phyloP scores from a whole-genome alignment of 1,284 basidiomycete genomes.

The Boletus calvinii region DNA sequence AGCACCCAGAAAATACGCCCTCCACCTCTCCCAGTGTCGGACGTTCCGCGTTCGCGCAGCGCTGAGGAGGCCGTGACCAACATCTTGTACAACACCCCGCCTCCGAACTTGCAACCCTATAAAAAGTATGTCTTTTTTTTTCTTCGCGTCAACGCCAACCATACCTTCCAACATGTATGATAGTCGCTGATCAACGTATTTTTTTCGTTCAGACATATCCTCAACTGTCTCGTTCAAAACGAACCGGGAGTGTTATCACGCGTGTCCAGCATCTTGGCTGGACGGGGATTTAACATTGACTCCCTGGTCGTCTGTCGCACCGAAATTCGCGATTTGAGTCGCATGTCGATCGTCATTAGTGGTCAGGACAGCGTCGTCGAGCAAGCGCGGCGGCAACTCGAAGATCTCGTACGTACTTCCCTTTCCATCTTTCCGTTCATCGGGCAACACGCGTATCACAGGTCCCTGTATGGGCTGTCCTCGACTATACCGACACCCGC shows the following conservation, averaged over 20 bases:
- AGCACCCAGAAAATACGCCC: slow-evolving; percentile 66
- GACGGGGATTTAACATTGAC: slow-evolving; percentile 98
- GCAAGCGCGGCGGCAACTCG: slow-evolving; percentile 90
- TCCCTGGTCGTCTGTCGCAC: slow-evolving; percentile 97
- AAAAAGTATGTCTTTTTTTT: slow-evolving; percentile 68
- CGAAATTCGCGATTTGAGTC: slow-evolving; percentile 93
- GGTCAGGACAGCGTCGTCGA: slow-evolving; percentile 98
- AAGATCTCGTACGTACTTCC: slow-evolving; percentile 74
- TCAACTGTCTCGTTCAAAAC: slow-evolving; percentile 98
- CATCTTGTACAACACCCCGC: slow-evolving; percentile 94
- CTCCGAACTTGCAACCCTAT: slow-evolving; percentile 89
- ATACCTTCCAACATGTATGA: background rate
- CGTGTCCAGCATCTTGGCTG: slow-evolving; percentile 95
- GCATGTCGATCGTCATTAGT: slow-evolving; percentile 96
- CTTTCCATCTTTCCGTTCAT: background rate
- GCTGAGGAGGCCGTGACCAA: slow-evolving; percentile 96
- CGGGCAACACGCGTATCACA: slow-evolving; percentile 30
- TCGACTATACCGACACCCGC: slow-evolving; percentile 92
- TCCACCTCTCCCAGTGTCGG: slow-evolving; percentile 75
- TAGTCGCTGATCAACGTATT: slow-evolving; percentile 6
- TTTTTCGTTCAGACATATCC: slow-evolving; percentile 77
- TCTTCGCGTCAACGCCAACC: slow-evolving; percentile 4
- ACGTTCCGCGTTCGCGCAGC: slow-evolving; percentile 69
- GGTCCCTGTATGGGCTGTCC: slow-evolving; percentile 97
- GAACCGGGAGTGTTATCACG: slow-evolving; percentile 97